Evolutionary conservation across 2,329 filamentous ascomycete genomes (phyloP), one percentile per base, ranked within the genome.

Genomic region (Exserohilum turcica): DNA sequence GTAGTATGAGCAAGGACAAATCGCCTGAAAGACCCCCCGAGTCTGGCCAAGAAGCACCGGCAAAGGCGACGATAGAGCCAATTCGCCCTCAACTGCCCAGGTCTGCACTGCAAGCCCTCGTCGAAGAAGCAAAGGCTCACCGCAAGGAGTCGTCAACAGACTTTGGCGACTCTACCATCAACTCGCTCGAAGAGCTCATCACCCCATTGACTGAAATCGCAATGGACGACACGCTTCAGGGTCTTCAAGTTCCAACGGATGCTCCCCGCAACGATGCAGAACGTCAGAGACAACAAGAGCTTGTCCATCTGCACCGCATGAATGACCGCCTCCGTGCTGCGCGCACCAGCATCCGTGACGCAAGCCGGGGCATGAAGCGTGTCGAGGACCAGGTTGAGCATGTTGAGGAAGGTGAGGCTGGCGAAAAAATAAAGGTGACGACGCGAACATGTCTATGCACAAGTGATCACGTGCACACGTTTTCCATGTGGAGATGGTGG

Each of bases 81-180:
- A 12, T 57, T 9, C 66, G 64, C 29, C 69, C 70, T 13, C 60
- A 52, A 3, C 63, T 74, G 2, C 71, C 71, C 6, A 59, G 59
- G 24, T 75, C 73, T 18, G 73, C 68, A 4, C 67, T 80, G 5
- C 70, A 75, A 46, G 74, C 76, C 15, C 66, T 80, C 15, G 66
- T 80, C 1, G 64, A 71, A 45, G 70, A 76, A 58, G 74, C 74
- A 5, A 72, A 67, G 63, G 59, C 66, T 6, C 57, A 54, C 21
- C 58, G 54, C 21, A 45, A 49, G 21, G 52, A 52, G 29, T 46
- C 46, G 18, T 56, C 60, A 19, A 68, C 74, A 15, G 61, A 68
- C 28, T 73, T 74, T 33, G 78, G 78, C 31, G 79, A 81, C 27
- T 77, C 76, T 15, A 81, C 79, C 3, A 75, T 80, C 37, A 74